These are phyloP conservation scores for Cucumis hystrix DNA, from an alignment of 306 rosid genomes.

Conservation along the genomic window DNA sequence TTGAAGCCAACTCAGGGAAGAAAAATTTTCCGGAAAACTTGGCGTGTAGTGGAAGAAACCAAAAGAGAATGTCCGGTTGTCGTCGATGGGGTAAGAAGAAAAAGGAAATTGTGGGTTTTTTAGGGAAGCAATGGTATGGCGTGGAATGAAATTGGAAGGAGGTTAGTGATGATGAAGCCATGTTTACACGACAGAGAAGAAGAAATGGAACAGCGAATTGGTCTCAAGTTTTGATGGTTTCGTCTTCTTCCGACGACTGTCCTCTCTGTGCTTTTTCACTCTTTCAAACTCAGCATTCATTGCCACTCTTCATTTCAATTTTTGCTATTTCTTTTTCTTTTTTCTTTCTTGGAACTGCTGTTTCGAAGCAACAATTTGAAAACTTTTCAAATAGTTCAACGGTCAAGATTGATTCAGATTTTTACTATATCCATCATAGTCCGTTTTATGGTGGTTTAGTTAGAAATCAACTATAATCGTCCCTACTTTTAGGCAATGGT, in stretches of 20 bases:
- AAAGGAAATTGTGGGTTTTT: not conserved
- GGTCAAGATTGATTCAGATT: too few relatives aligned
- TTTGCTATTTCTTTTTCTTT: too few relatives aligned
- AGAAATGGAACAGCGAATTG: not conserved
- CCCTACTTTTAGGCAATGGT: too few relatives aligned
- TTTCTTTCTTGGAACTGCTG: too few relatives aligned
- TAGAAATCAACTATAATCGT: too few relatives aligned
- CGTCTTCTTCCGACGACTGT: not conserved
- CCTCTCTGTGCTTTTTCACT: not conserved
- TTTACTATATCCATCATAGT: too few relatives aligned
- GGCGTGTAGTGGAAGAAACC: not conserved
- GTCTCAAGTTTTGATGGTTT: not conserved
- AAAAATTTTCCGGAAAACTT: not conserved
- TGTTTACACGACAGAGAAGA: too few relatives aligned
- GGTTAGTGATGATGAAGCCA: not conserved
- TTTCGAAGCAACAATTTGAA: too few relatives aligned
- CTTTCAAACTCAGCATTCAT: not conserved
- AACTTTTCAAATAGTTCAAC: too few relatives aligned
- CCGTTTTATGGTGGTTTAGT: too few relatives aligned
- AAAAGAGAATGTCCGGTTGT: not conserved
- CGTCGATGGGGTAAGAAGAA: not conserved
- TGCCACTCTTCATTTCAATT: not conserved
- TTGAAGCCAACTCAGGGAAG: not conserved
- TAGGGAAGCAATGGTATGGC: not conserved
- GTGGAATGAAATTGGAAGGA: not conserved